phyloP scores from a whole-genome alignment of 2,329 filamentous ascomycete species.

The Stemphylium beticola region DNA sequence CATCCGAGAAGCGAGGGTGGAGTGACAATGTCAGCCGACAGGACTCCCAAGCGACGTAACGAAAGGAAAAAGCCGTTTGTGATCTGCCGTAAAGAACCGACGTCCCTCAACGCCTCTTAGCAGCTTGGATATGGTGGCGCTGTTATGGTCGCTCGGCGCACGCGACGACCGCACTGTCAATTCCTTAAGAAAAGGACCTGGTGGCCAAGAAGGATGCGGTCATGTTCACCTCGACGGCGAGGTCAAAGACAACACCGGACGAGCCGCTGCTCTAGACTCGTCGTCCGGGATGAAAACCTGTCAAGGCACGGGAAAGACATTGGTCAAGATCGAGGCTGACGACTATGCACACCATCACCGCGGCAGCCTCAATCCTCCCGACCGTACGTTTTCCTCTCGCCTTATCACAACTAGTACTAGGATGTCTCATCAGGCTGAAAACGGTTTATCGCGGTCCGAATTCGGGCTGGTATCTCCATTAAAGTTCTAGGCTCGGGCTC shows the following conservation, averaged over 20 bases:
- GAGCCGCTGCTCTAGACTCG: slow-evolving; percentile 9
- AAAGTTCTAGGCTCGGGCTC: slow-evolving; percentile 4
- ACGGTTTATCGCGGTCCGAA: slow-evolving; percentile 7
- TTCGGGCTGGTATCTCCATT: slow-evolving; percentile 8
- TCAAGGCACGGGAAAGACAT: neutral
- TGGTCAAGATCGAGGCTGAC: slow-evolving; percentile 1
- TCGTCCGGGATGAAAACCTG: slow-evolving; percentile 9
- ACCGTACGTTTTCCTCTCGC: neutral
- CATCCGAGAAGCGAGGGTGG: slow-evolving; percentile 6
- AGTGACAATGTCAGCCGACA: slow-evolving; percentile 1
- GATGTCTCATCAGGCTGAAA: slow-evolving; percentile 6
- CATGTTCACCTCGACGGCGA: slow-evolving; percentile 5
- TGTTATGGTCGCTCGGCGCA: slow-evolving; percentile 1
- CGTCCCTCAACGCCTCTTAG: neutral
- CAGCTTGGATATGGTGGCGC: neutral
- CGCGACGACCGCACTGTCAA: neutral
- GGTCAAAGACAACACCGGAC: neutral
- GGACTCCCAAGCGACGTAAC: neutral
- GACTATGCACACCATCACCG: slow-evolving; percentile 2
- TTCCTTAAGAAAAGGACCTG: slow-evolving; percentile 1
- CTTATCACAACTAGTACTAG: slow-evolving; percentile 11
- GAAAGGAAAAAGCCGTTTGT: neutral
- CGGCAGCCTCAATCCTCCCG: slow-evolving; percentile 2
- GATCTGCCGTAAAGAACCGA: slow-evolving; percentile 1
- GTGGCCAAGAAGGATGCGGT: slow-evolving; percentile 5